Percentiles rank a stretch among this genome's conserved stretches.
Evolutionary conservation across 306 rosid species (phyloP).

Genomic region (Comarum palustre): DNA sequence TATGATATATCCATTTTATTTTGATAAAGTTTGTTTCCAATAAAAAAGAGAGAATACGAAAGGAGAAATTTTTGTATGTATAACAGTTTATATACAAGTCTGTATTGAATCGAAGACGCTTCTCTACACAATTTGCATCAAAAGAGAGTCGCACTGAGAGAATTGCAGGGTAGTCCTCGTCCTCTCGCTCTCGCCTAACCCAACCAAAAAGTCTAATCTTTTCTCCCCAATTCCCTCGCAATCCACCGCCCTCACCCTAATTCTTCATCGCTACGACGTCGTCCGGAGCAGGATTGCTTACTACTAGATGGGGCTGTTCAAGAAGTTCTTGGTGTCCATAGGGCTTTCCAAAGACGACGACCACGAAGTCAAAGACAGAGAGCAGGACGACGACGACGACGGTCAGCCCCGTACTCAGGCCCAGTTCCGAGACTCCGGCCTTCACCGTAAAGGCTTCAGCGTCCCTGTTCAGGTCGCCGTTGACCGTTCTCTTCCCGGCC

Average conservation of each 20-base stretch:
- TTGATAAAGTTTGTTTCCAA: no score
- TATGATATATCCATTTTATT: no score
- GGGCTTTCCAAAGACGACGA: constrained; percentile 61
- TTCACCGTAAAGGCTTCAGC: constrained; percentile 64
- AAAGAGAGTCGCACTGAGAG: not conserved
- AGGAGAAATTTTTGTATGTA: no score
- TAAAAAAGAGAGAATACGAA: no score
- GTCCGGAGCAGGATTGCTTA: not conserved
- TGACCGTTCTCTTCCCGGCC: constrained; percentile 57
- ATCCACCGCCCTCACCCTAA: not conserved
- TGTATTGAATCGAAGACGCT: no score
- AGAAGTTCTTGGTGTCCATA: constrained; percentile 45
- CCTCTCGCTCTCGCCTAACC: not conserved
- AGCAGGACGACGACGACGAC: constrained; percentile 9
- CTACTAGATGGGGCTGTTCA: constrained; percentile 49
- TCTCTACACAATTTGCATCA: no score
- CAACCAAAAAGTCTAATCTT: not conserved
- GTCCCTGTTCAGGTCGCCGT: constrained; percentile 66
- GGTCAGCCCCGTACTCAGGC: constrained; percentile 35
- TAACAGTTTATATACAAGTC: no score
- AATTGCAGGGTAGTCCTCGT: no score
- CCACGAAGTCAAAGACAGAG: constrained; percentile 46
- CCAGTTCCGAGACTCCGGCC: constrained; percentile 47
- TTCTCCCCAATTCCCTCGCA: not conserved
- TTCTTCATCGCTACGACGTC: not conserved